These are phyloP conservation scores for Arabidopsis lyrata DNA, from an alignment of 441 rosid species.

Conservation along the genomic window DNA sequence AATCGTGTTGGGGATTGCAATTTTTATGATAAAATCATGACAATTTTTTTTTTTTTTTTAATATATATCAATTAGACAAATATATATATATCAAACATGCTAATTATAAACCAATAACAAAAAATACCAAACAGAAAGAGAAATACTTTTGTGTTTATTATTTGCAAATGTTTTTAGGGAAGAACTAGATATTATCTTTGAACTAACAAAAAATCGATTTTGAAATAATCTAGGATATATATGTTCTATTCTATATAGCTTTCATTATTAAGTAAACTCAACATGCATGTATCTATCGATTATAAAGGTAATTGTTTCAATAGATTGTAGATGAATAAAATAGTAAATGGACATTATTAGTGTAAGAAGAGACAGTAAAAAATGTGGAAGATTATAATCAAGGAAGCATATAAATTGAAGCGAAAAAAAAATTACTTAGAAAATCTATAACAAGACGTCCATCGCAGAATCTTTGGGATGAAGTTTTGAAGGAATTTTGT, in stretches of 20 bases:
- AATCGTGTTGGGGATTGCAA: background rate
- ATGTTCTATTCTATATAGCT: background rate
- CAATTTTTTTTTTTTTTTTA: too few species aligned
- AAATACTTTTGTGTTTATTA: background rate
- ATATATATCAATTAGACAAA: too few species aligned
- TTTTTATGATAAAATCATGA: too few species aligned
- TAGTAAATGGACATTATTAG: background rate
- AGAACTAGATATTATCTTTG: too few species aligned
- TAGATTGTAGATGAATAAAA: background rate
- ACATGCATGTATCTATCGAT: background rate
- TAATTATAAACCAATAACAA: too few species aligned
- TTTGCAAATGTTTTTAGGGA: background rate
- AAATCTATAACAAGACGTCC: constrained; percentile 72
- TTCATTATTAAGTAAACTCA: background rate
- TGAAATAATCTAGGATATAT: too few species aligned
- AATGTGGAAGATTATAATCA: background rate
- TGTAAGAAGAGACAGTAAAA: background rate
- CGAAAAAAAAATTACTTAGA: constrained; percentile 54
- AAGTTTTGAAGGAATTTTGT: constrained; percentile 52
- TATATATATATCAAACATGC: background rate
- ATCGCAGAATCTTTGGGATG: constrained; percentile 61
- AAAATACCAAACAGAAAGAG: background rate
- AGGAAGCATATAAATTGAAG: background rate
- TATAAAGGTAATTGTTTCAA: background rate
- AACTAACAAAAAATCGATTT: too few species aligned